Conservation (phyloP, 177 flowering plant genomes). For the Tripterygium wilfordii region DNA sequence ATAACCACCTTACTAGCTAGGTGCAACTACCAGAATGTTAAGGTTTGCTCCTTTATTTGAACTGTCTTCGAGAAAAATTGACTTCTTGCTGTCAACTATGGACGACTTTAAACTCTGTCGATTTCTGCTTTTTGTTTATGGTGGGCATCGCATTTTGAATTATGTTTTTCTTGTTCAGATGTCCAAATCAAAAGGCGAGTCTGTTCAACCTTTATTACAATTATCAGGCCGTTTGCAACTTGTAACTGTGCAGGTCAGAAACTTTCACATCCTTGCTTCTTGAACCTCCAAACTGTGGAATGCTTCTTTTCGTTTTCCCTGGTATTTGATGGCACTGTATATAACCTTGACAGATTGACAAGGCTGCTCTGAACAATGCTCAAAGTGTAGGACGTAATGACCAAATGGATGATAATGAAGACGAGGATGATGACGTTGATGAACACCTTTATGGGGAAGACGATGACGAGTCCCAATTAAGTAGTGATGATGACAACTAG, state of each 20-base stretch:
- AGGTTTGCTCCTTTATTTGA: too few relatives aligned
- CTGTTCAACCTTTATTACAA: slow-evolving; percentile 56
- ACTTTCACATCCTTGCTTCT: slow-evolving; percentile 2
- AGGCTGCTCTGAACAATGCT: slow-evolving; percentile 31
- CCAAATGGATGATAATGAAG: slow-evolving; percentile 41
- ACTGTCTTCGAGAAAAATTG: too few relatives aligned
- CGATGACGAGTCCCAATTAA: slow-evolving; percentile 50
- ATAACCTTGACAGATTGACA: slow-evolving; percentile 47
- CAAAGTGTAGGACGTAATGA: slow-evolving; percentile 14
- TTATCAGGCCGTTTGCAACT: slow-evolving; percentile 81
- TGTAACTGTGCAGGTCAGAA: slow-evolving; percentile 65
- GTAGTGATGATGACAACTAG: slow-evolving; percentile 48
- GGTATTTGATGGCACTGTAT: background rate
- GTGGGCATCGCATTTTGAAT: too few relatives aligned
- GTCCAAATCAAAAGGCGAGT: slow-evolving; percentile 41
- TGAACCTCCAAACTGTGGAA: background rate
- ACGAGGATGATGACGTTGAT: slow-evolving; percentile 62
- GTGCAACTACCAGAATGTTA: too few relatives aligned
- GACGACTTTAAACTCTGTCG: too few relatives aligned
- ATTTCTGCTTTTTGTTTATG: too few relatives aligned
- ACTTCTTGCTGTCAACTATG: too few relatives aligned
- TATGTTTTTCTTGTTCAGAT: slow-evolving; percentile 38
- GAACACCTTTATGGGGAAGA: slow-evolving; percentile 49
- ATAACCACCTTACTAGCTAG: too few relatives aligned
- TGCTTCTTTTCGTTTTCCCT: background rate